These are phyloP conservation scores for Mortierella hygrophila DNA, from an alignment of 192 early-diverging fungal genomes.

Conservation along the genomic window DNA sequence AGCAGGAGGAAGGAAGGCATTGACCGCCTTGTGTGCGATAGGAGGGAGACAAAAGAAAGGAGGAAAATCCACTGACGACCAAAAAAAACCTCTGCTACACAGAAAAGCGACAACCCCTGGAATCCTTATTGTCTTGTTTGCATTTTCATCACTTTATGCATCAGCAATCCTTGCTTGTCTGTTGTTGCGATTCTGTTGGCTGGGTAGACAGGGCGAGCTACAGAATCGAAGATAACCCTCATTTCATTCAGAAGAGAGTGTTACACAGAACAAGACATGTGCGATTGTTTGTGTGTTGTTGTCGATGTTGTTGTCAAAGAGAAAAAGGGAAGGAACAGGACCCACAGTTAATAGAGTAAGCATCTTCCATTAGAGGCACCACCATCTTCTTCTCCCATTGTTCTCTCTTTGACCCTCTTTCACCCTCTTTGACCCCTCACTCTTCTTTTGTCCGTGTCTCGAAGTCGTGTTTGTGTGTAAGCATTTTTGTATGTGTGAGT, in stretches of 20 bases:
- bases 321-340: not conserved
- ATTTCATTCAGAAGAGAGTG: not conserved
- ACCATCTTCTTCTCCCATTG: not conserved
- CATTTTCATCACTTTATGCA: too few species aligned
- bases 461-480: not conserved
- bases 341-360: not conserved
- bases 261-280: constrained; percentile 4
- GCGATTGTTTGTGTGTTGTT: not conserved
- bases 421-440: too few species aligned
- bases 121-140: too few species aligned
- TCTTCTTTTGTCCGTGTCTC: not conserved
- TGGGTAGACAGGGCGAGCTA: not conserved
- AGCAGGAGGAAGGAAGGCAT: too few species aligned
- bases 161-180: not conserved
- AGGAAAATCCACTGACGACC: too few species aligned
- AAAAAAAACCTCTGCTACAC: too few species aligned
- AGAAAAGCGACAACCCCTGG: too few species aligned
- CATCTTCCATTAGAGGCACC: not conserved
- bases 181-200: not conserved
- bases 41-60: too few species aligned
- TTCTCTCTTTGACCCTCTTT: not conserved
- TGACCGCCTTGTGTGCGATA: too few species aligned
- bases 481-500: not conserved
- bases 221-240: not conserved
- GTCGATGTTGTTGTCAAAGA: not conserved